Evolutionary conservation across 805 yeast species (phyloP).

Genomic region (Zygosaccharomyces bailii): DNA sequence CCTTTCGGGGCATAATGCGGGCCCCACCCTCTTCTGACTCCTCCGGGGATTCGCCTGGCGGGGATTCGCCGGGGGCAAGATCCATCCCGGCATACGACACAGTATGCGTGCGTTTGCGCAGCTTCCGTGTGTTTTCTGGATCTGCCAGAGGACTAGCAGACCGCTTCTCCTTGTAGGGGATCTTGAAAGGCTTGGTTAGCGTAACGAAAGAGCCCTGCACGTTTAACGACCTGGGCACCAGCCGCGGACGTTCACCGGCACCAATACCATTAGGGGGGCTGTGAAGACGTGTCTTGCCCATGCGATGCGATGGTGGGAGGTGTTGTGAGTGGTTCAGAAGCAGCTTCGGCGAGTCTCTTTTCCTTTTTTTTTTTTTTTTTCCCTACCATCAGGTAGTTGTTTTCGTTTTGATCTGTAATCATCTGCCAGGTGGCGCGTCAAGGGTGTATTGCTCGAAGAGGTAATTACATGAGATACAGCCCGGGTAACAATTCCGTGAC

Average conservation of each 20-base stretch:
- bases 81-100: slow-evolving; percentile 42
- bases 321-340: too few species aligned
- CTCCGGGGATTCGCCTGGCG: slow-evolving; percentile 11
- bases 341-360: too few species aligned
- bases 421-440: too few species aligned
- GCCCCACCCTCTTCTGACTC: slow-evolving; percentile 4
- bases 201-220: slow-evolving; percentile 49
- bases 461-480: too few species aligned
- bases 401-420: too few species aligned
- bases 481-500: too few species aligned
- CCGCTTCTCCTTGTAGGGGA: slow-evolving; percentile 47
- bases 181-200: slow-evolving; percentile 63
- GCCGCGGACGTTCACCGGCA: slow-evolving; percentile 66
- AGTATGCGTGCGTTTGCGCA: slow-evolving; percentile 34
- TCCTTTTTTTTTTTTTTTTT: background rate
- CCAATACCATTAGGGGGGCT: slow-evolving; percentile 51
- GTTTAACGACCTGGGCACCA: slow-evolving; percentile 51
- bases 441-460: too few species aligned
- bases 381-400: too few species aligned
- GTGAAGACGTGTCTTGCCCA: slow-evolving; percentile 32
- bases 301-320: background rate
- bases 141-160: slow-evolving; percentile 16
- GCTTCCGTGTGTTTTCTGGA: background rate
- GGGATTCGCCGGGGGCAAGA: slow-evolving; percentile 23
- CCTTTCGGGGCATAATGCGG: slow-evolving; percentile 34